Evolutionary conservation across 208 protist species (phyloP), one percentile per base, ranked within the genome.

Genomic region (Crithidia bombi): DNA sequence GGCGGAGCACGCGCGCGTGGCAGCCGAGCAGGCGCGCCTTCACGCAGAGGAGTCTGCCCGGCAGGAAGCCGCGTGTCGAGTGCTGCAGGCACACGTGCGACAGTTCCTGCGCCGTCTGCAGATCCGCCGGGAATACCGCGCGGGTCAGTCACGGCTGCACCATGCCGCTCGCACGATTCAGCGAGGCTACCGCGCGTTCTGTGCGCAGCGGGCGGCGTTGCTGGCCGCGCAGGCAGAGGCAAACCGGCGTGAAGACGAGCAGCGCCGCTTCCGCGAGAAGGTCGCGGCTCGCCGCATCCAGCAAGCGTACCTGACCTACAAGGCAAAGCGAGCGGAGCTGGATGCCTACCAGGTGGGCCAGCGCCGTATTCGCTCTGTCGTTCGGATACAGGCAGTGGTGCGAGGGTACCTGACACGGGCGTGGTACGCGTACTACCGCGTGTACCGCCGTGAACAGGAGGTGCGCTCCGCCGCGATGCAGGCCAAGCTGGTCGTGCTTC

Each of bases 361-460:
- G 55, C 80, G 69, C 23, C 85, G 86, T 5, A 38, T 82, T 17
- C 64, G 65, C n/a, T 87, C 90, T 12, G 83, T 89, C n/a, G 82
- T 82, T 5, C 78, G 49, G 21, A 91, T 97, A 35, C 92, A 97
- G 66, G 80, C 88, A 17, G 69, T 81, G 21, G 57, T 93, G 54
- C 92, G 92, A 39, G 92, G 92, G 49, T 79, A 89, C 36, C 62
- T 95, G 54, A 88, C 92, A 21, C 86, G 92, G 9, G 86, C 89
- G 44, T 95, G 90, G 90, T 92, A 93, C 65, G 55, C 77, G 12
- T 92, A 94, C 82, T 92, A 92, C 75, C 85, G 85, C 26, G 80
- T 70, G n/a, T 88, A 90, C 64, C 82, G 84, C 25, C 85, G 85
- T 36, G 74, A 94, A 35, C 82, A 92, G 74, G 80, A 87, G 41